Evolutionary conservation across 805 yeast genomes (phyloP).

Genomic region (Osmozyma mogii): DNA sequence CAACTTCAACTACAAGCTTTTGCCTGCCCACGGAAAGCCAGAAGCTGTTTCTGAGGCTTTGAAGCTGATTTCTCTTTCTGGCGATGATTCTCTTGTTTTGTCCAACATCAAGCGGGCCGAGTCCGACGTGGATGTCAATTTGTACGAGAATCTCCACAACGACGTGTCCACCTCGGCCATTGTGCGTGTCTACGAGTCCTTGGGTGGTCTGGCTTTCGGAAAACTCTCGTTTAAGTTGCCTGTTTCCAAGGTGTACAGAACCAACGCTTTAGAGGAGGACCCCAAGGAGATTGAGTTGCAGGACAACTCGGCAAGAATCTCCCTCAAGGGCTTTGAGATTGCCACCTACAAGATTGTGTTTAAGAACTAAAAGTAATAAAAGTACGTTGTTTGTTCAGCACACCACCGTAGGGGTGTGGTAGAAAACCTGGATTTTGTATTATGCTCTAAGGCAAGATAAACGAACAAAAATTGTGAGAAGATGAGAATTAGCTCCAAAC

Average conservation of each 20-base stretch:
- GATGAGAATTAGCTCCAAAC: too few relatives aligned
- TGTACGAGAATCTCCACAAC: slow-evolving; percentile 34
- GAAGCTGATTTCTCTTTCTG: slow-evolving; percentile 23
- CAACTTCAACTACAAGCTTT: slow-evolving; percentile 61
- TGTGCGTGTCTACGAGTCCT: slow-evolving; percentile 74
- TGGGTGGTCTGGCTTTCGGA: slow-evolving; percentile 72
- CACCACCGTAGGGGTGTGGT: slow-evolving; percentile 1
- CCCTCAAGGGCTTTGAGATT: slow-evolving; percentile 71
- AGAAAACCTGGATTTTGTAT: not conserved
- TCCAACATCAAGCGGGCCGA: slow-evolving; percentile 84
- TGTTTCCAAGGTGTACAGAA: slow-evolving; percentile 41
- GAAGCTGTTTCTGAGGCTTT: slow-evolving; percentile 5
- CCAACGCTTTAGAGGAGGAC: slow-evolving; percentile 53
- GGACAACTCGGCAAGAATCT: slow-evolving; percentile 31
- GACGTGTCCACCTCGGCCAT: slow-evolving; percentile 45
- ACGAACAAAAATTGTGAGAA: not conserved
- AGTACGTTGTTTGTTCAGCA: too few relatives aligned
- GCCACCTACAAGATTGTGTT: slow-evolving; percentile 51
- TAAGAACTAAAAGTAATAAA: slow-evolving; percentile 4
- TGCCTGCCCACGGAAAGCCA: slow-evolving; percentile 11
- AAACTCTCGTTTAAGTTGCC: slow-evolving; percentile 38
- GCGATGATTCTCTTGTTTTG: slow-evolving; percentile 55
- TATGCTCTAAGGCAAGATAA: not conserved
- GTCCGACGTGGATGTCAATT: slow-evolving; percentile 56
- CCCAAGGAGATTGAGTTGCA: slow-evolving; percentile 30